Evolutionary conservation across 805 yeast species (phyloP), one percentile per base, ranked within the genome.

Genomic region (Candida xyloterini): DNA sequence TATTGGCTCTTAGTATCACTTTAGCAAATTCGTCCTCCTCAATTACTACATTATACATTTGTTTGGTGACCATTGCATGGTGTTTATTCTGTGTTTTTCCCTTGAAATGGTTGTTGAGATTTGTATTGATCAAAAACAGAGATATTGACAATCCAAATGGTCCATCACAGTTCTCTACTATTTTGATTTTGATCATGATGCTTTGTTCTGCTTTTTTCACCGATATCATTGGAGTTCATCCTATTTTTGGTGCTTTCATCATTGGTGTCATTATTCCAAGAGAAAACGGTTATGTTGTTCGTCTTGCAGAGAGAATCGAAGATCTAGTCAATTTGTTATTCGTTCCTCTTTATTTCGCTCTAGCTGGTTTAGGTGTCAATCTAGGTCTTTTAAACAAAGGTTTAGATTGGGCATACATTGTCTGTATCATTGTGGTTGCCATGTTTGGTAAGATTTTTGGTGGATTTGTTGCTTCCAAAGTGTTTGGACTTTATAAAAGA

Each of bases 171-270:
- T 54, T 76, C 21, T 76, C 81, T 27, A 75, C 82, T 44, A 62
- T 78, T 62, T 55, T 73, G 23, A 74, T 83, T 23, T 50, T 85
- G 39, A 48, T 77, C 7, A 55, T 78, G 40, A 80, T 79, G 47
- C 75, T 85, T 44, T 58, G 73, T 4, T 81, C 90, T 4, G 78
- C 93, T 1, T 85, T 84, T 60, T 83, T 77, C 57, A 85, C 95
- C 2, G 90, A 84, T 57, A 82, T 85, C 42, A 81, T 85, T 46
- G 95, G 95, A 5, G 91, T 84, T 9, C 95, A 85, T 60, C 84
- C 93, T 0, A 85, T 85, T 50, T 85, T 85, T 61, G 95, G 95
- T 29, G 93, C 91, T 0, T 86, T 85, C 53, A 71, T 85, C 62
- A 78, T 79, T 10, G 95, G 95, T 4, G 66, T 81, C 23, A 75